Conservation (phyloP, 768 basidiomycete species). For the Auriculariales sp. region DNA sequence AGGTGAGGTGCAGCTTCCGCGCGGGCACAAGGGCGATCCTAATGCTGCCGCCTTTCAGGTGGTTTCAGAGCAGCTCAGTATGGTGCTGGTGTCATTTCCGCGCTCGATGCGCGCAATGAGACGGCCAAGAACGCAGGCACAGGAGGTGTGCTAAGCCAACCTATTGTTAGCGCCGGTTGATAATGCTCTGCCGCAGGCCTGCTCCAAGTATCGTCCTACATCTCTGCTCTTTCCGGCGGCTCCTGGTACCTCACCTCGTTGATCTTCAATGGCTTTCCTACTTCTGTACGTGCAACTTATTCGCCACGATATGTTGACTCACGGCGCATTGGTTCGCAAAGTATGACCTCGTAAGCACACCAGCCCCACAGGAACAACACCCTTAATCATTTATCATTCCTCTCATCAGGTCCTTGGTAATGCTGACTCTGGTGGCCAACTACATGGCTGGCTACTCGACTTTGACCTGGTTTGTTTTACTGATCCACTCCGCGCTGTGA, state of each 20-base stretch:
- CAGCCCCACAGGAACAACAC: too few relatives aligned
- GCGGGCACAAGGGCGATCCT: neutral
- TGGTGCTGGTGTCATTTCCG: slow-evolving; percentile 43
- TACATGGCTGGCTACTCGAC: slow-evolving; percentile 44
- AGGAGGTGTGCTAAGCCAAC: too few relatives aligned
- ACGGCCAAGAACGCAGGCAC: slow-evolving; percentile 43
- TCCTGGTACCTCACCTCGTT: slow-evolving; percentile 57
- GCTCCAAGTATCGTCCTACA: slow-evolving; percentile 55
- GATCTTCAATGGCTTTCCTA: slow-evolving; percentile 49
- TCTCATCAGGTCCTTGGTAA: slow-evolving; percentile 53
- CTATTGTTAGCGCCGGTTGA: too few relatives aligned
- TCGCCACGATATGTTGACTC: too few relatives aligned
- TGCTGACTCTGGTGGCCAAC: slow-evolving; percentile 20
- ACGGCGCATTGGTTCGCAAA: too few relatives aligned
- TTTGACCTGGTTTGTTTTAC: slow-evolving; percentile 39
- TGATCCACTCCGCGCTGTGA: too few relatives aligned
- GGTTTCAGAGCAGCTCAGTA: slow-evolving; percentile 55
- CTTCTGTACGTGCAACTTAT: too few relatives aligned
- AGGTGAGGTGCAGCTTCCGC: too few relatives aligned
- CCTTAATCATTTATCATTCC: too few relatives aligned
- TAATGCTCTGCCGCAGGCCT: too few relatives aligned
- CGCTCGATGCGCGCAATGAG: slow-evolving; percentile 45
- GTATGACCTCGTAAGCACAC: too few relatives aligned
- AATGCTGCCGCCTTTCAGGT: neutral
- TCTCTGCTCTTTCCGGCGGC: slow-evolving; percentile 53